phyloP scores from a whole-genome alignment of 2,329 filamentous ascomycete genomes.

The Zymoseptoria tritici region DNA sequence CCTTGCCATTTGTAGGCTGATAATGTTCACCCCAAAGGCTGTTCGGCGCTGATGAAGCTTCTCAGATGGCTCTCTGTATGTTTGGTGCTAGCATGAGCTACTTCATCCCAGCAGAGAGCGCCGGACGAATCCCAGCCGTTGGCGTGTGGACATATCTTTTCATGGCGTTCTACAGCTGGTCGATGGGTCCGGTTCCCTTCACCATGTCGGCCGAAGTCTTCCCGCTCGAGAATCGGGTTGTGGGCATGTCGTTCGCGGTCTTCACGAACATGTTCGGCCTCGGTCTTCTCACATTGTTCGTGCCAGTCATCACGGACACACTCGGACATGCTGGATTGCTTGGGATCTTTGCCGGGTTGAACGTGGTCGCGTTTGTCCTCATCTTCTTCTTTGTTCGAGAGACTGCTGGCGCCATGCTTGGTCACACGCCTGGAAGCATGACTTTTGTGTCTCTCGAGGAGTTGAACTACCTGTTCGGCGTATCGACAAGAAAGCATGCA shows the following conservation, averaged over 20 bases:
- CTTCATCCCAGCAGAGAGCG: slow-evolving; percentile 33
- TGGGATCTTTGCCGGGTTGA: slow-evolving; percentile 25
- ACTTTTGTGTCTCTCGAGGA: slow-evolving; percentile 24
- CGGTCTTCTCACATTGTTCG: slow-evolving; percentile 25
- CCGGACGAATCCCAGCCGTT: slow-evolving; percentile 43
- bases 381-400: slow-evolving; percentile 29
- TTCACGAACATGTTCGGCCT: slow-evolving; percentile 27
- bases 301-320: slow-evolving; percentile 16
- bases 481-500: slow-evolving; percentile 8
- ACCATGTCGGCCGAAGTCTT: slow-evolving; percentile 64
- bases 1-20: slow-evolving; percentile 34
- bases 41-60: not conserved
- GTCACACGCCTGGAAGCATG: slow-evolving; percentile 15
- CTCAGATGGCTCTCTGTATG: slow-evolving; percentile 37
- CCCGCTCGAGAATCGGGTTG: slow-evolving; percentile 56
- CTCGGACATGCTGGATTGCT: slow-evolving; percentile 20
- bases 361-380: slow-evolving; percentile 25
- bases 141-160: slow-evolving; percentile 52
- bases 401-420: slow-evolving; percentile 21
- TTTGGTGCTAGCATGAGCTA: slow-evolving; percentile 46
- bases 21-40: not conserved
- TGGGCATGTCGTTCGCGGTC: slow-evolving; percentile 65
- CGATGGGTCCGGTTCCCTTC: slow-evolving; percentile 53
- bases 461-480: slow-evolving; percentile 27
- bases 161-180: slow-evolving; percentile 28